These are phyloP conservation scores for Mrakia hoshinonis DNA, from an alignment of 768 basidiomycete genomes.

Conservation along the genomic window DNA sequence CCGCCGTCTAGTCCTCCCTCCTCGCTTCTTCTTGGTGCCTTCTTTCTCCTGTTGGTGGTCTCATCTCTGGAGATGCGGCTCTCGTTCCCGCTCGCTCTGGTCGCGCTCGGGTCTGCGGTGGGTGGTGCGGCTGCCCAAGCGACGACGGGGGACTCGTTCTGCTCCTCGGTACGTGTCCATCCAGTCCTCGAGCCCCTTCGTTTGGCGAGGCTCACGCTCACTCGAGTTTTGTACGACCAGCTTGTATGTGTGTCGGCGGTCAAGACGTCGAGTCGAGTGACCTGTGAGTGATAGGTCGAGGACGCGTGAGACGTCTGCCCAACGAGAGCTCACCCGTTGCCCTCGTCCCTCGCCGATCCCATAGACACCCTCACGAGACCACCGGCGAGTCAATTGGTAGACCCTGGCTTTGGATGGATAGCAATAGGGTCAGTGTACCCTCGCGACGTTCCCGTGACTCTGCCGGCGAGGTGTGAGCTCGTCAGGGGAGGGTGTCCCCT, in stretches of 20 bases:
- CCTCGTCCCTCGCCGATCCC: not conserved
- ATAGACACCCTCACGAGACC: slow-evolving; percentile 12
- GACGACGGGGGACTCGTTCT: slow-evolving; percentile 14
- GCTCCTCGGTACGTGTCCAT: not conserved
- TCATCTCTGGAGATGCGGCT: not conserved
- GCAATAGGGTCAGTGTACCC: not conserved
- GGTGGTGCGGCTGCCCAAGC: not conserved
- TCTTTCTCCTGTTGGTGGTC: not conserved
- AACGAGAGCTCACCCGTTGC: not conserved
- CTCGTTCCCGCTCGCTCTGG: not conserved
- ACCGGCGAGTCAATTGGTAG: not conserved
- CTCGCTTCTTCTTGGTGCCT: no score
- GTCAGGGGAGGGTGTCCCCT: no score
- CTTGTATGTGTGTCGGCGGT: slow-evolving; percentile 5
- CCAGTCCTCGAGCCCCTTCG: not conserved
- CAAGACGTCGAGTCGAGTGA: slow-evolving; percentile 4
- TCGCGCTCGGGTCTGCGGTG: not conserved
- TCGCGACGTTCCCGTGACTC: no score
- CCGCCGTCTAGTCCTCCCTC: not conserved
- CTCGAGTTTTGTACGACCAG: not conserved
- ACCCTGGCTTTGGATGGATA: slow-evolving; percentile 24
- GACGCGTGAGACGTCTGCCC: not conserved
- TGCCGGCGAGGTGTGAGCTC: not conserved
- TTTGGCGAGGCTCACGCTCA: not conserved
- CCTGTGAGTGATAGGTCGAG: not conserved